Conservation (phyloP, 345 rosid genomes). For the Rhodomyrtus tomentosa region DNA sequence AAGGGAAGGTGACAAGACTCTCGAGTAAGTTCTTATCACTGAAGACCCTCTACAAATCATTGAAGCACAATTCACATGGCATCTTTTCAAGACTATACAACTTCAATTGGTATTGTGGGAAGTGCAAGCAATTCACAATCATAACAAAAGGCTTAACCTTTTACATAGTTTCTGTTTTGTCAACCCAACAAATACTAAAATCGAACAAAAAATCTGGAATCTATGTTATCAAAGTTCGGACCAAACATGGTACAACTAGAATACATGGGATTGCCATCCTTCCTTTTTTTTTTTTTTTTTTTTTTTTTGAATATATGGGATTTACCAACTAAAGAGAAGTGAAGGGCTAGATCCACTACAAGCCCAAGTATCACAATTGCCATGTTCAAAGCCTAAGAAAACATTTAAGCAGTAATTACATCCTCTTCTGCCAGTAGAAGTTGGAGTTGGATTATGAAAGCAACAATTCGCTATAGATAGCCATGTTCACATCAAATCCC, state of each 20-base stretch:
- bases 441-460: not conserved
- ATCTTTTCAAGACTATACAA: not conserved
- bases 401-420: not conserved
- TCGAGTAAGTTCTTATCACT: not conserved
- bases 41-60: not conserved
- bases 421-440: not conserved
- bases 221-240: not conserved
- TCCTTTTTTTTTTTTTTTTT: no score
- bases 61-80: not conserved
- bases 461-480: not conserved
- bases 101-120: not conserved
- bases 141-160: not conserved
- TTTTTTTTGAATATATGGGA: not conserved
- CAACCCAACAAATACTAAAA: not conserved
- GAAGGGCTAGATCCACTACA: not conserved
- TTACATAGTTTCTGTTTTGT: not conserved
- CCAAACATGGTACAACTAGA: not conserved
- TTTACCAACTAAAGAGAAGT: not conserved
- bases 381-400: not conserved
- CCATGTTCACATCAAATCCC: not conserved
- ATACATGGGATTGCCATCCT: not conserved
- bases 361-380: not conserved
- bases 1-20: not conserved
- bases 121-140: not conserved
- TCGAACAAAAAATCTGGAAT: not conserved